phyloP scores from a whole-genome alignment of 1,284 basidiomycete species.

The Baeospora myosura region DNA sequence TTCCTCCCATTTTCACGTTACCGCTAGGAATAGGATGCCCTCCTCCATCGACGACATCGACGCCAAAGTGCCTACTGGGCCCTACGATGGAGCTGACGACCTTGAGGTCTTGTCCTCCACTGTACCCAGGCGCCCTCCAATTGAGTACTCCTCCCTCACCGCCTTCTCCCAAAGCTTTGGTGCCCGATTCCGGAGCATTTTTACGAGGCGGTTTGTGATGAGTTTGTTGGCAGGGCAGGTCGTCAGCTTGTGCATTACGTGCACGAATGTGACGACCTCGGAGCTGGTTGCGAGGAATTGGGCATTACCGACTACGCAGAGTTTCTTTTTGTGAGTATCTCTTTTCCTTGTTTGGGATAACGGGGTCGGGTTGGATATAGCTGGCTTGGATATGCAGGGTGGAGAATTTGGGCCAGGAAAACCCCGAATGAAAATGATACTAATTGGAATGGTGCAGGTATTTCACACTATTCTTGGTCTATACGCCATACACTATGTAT shows the following conservation, averaged over 20 bases:
- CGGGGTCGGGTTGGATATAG: too few relatives aligned
- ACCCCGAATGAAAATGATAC: too few relatives aligned
- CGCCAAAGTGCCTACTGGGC: too few relatives aligned
- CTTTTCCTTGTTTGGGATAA: neutral
- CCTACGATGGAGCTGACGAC: too few relatives aligned
- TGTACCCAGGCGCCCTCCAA: too few relatives aligned
- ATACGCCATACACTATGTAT: conserved; percentile 84
- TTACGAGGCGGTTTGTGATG: conserved; percentile 64
- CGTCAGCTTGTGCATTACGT: conserved; percentile 78
- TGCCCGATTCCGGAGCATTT: conserved; percentile 59
- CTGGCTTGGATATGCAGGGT: too few relatives aligned
- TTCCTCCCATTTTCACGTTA: too few relatives aligned
- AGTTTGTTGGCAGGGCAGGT: conserved; percentile 72
- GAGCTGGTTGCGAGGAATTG: conserved; percentile 66
- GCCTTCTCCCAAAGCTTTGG: conserved; percentile 47
- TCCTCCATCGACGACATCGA: too few relatives aligned
- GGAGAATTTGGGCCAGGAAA: too few relatives aligned
- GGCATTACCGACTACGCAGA: conserved; percentile 73
- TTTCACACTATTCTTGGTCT: conserved; percentile 64
- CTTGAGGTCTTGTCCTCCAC: too few relatives aligned
- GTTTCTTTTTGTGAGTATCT: conserved; percentile 64
- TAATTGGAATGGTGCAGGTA: conserved; percentile 42
- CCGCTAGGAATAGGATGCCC: too few relatives aligned
- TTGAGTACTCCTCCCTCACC: conserved; percentile 50
- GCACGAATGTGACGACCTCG: conserved; percentile 77